Evolutionary conservation across 1,139 yeast species (phyloP), one percentile per base, ranked within the genome.

Genomic region (Keqinozyma sinolaborantium): DNA sequence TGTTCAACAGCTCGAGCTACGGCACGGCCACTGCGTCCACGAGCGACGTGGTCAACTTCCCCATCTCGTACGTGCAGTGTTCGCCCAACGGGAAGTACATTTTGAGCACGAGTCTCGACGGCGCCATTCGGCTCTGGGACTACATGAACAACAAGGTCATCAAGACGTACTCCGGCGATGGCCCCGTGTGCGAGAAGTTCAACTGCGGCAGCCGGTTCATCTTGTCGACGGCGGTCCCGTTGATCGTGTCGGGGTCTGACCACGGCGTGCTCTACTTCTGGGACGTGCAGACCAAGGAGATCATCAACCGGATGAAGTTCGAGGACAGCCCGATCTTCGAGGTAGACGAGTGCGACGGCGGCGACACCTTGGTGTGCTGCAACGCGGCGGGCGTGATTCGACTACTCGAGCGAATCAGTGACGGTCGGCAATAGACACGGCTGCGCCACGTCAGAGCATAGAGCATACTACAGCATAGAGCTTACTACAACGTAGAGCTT

Each of bases 61-160:
- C 96, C 1, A 83, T 88, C 5, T 74, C 86, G 23, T 70, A 75
- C 48, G 92, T 86, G 3, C 68, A 72, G 35, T 76, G 84, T 46
- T 75, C 95, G 0, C 95, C 94, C 3, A 92, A 92, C 56, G 92
- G 95, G 11, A 80, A 77, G 45, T 90, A 76, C 47, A 68, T 92
- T 4, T 60, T 90, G 29, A 84, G 94, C 23, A 77, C 88, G 18
- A 80, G 95, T 14, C 64, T 86, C 37, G 97, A 90, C 54, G 95
- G 95, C 3, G 65, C 73, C 6, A 65, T 88, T 3, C 61, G 94
- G 41, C 53, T 86, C 29, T 86, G 95, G 95, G 92, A 86, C 53
- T 85, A 83, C 52, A 78, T 82, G 75, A 73, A 77, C 40, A 85
- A 85, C 44, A 70, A 70, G 37, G 88, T 88, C 9, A 78, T 87